Evolutionary conservation across 2,329 filamentous ascomycete genomes (phyloP).

Genomic region (Teratosphaeria nubilosa): DNA sequence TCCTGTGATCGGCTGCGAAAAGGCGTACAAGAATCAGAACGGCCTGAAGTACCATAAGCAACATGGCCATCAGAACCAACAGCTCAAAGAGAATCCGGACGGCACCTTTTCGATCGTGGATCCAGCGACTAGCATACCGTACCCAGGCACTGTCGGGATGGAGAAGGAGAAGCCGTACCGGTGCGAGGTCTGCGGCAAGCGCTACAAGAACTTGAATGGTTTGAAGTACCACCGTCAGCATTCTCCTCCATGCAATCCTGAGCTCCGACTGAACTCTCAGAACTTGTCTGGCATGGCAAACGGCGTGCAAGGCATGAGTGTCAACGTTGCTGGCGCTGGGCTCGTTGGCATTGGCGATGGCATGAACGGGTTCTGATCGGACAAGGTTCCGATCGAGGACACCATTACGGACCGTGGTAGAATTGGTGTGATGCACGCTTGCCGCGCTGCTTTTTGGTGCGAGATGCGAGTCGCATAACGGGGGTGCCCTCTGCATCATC

Average conservation of each 20-base stretch:
- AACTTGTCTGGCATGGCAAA: slow-evolving; percentile 10
- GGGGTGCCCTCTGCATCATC: background rate
- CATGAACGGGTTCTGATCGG: slow-evolving; percentile 27
- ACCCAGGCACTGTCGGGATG: slow-evolving; percentile 96
- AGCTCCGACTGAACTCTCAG: slow-evolving; percentile 48
- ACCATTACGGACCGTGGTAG: background rate
- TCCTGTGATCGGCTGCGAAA: slow-evolving; percentile 95
- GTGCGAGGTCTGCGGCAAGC: slow-evolving; percentile 92
- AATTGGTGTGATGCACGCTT: background rate
- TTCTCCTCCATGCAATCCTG: slow-evolving; percentile 81
- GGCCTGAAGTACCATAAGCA: slow-evolving; percentile 83
- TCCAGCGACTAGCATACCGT: slow-evolving; percentile 84
- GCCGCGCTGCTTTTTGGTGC: background rate
- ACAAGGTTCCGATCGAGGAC: background rate
- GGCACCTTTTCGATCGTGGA: slow-evolving; percentile 98
- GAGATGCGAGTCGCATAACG: background rate
- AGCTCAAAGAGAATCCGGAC: slow-evolving; percentile 91
- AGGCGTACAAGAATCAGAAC: slow-evolving; percentile 99
- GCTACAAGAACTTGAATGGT: slow-evolving; percentile 98
- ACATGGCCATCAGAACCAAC: slow-evolving; percentile 93
- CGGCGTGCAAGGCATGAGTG: slow-evolving; percentile 35
- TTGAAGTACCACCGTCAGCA: slow-evolving; percentile 76
- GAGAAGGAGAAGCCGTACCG: slow-evolving; percentile 99
- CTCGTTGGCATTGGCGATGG: slow-evolving; percentile 48
- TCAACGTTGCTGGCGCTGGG: slow-evolving; percentile 43